Percentiles rank a stretch among this genome's conserved stretches.
These are phyloP conservation scores for Arbutus unedo DNA, from an alignment of 148 eudicot species.

Conservation along the genomic window DNA sequence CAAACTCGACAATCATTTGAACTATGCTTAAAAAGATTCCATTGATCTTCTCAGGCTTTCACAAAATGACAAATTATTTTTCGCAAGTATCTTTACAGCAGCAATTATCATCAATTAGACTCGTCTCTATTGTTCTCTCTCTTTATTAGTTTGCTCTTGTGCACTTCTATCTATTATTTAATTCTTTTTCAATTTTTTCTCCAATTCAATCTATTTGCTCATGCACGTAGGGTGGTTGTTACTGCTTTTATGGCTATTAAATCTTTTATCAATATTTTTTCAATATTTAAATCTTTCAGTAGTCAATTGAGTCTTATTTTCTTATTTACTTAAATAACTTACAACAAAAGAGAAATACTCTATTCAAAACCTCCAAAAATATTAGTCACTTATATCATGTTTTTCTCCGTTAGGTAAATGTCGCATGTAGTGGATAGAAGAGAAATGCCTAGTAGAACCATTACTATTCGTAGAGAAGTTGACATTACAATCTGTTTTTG, in stretches of 20 bases:
- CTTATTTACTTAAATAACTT: background rate
- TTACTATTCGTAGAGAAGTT: background rate
- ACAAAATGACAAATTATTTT: conserved; percentile 7
- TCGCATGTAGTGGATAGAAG: no score
- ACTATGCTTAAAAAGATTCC: conserved; percentile 16
- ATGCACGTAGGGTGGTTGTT: background rate
- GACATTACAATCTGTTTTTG: background rate
- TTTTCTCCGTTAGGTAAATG: no score
- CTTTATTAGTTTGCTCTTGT: background rate
- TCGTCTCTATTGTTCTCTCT: background rate
- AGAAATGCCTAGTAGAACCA: background rate
- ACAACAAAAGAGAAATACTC: background rate
- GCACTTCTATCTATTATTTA: background rate
- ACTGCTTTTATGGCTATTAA: background rate
- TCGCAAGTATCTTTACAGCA: no score
- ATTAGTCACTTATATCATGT: background rate
- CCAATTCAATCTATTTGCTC: background rate
- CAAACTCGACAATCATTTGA: no score
- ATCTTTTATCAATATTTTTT: background rate
- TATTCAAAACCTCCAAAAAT: background rate
- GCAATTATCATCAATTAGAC: background rate
- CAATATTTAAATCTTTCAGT: background rate
- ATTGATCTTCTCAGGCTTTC: conserved; percentile 2
- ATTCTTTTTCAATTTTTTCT: background rate
- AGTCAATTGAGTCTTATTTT: background rate